Evolutionary conservation across 208 protist species (phyloP).

Genomic region (Crithidia thermophila): DNA sequence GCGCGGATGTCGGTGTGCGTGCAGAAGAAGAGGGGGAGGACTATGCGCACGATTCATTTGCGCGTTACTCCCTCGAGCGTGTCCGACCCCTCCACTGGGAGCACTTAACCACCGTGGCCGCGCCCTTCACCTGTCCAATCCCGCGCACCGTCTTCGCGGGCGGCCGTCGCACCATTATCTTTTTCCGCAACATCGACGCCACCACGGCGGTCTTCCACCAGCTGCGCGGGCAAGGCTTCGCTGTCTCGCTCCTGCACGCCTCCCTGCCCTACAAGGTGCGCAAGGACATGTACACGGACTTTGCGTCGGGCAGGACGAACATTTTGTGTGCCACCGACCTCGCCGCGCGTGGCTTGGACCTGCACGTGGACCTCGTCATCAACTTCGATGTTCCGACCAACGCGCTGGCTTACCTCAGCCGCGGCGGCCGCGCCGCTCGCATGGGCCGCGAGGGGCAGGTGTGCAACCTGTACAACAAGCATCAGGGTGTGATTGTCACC

Average conservation of each 20-base stretch:
- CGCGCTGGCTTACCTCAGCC: conserved; percentile 72
- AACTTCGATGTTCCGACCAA: conserved; percentile 89
- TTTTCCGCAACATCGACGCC: conserved; percentile 74
- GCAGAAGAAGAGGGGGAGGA: conserved; percentile 11
- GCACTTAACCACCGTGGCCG: conserved; percentile 72
- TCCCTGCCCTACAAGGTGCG: conserved; percentile 67
- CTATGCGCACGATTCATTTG: conserved; percentile 42
- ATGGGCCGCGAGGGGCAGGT: conserved; percentile 77
- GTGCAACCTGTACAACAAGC: conserved; percentile 76
- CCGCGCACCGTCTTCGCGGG: conserved; percentile 65
- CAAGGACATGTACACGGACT: conserved; percentile 65
- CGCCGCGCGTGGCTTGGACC: conserved; percentile 80
- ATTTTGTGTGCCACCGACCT: conserved; percentile 93
- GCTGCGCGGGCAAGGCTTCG: conserved; percentile 58
- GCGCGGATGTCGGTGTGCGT: not conserved
- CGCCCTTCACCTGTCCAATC: conserved; percentile 72
- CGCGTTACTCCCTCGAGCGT: conserved; percentile 52
- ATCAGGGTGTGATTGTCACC: conserved; percentile 72
- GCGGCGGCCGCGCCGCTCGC: conserved; percentile 73
- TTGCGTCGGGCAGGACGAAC: conserved; percentile 76
- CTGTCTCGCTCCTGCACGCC: conserved; percentile 73
- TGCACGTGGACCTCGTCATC: conserved; percentile 88
- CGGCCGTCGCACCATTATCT: conserved; percentile 66
- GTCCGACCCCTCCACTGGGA: conserved; percentile 74
- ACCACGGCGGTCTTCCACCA: conserved; percentile 80